Percentiles rank a stretch among this genome's conserved stretches.
These are phyloP conservation scores for Helichrysum umbraculigerum DNA, from an alignment of 129 eudicot species.

Conservation along the genomic window DNA sequence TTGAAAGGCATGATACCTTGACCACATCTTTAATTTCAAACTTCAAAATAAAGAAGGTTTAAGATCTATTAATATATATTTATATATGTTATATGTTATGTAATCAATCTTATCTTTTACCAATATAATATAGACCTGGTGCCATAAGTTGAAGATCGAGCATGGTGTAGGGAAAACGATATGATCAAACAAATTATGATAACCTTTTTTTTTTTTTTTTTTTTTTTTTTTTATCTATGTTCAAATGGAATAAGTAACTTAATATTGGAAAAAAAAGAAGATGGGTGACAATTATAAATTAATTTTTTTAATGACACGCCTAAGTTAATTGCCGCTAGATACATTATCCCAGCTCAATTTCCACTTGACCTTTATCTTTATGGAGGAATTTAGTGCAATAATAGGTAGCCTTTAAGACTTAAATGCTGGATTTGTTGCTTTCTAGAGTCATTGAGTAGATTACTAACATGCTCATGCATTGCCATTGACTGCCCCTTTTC, in stretches of 20 bases:
- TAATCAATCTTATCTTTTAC: neutral
- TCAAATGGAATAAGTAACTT: neutral
- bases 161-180: neutral
- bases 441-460: constrained; percentile 28
- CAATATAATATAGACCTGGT: no score
- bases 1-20: constrained; percentile 23
- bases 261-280: neutral
- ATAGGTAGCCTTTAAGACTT: constrained; percentile 28
- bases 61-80: no score
- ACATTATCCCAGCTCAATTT: constrained; percentile 25
- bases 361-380: constrained; percentile 28
- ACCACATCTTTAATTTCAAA: constrained; percentile 23
- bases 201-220: neutral
- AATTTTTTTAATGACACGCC: constrained; percentile 32
- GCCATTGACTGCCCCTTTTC: constrained; percentile 28
- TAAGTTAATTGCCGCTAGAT: constrained; percentile 26
- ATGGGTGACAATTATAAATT: constrained; percentile 9
- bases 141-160: neutral
- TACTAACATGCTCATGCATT: constrained; percentile 36
- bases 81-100: no score
- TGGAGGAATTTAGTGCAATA: constrained; percentile 25
- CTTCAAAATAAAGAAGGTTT: neutral
- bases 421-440: constrained; percentile 38
- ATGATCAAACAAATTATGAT: neutral
- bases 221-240: neutral